Percentiles rank a stretch among this genome's conserved stretches.
These are phyloP conservation scores for Acer saccharum DNA, from an alignment of 345 rosid species.

Conservation along the genomic window DNA sequence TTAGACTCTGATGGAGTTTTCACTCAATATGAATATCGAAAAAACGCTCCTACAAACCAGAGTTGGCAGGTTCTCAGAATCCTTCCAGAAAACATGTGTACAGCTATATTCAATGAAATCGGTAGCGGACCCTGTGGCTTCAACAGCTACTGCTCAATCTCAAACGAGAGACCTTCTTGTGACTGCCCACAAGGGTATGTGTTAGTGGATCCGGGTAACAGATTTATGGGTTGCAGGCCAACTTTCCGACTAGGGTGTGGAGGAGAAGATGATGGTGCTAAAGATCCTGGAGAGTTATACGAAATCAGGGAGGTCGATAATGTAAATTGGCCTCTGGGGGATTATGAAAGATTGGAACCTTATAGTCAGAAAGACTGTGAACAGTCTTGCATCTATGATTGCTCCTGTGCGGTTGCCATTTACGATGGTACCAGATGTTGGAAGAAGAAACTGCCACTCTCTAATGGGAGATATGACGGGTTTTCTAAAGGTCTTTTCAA, in stretches of 20 bases:
- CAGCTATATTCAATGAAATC: background rate
- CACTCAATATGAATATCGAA: conserved; percentile 20
- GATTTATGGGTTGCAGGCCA: conserved; percentile 19
- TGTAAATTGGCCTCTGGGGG: conserved; percentile 8
- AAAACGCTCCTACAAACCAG: conserved; percentile 13
- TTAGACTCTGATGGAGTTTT: conserved; percentile 33
- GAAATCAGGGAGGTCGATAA: background rate
- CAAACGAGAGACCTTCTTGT: conserved; percentile 19
- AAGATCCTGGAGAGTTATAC: conserved; percentile 18
- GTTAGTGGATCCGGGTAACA: conserved; percentile 11
- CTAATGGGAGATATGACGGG: conserved; percentile 15
- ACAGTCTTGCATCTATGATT: conserved; percentile 24
- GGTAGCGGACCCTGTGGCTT: conserved; percentile 33
- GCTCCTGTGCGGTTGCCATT: conserved; percentile 25
- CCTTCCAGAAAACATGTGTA: conserved; percentile 23
- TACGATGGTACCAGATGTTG: background rate
- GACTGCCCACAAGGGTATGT: conserved; percentile 28
- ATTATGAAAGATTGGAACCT: conserved; percentile 16
- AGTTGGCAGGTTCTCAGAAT: background rate
- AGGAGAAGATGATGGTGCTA: conserved; percentile 8
- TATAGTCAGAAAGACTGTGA: conserved; percentile 20
- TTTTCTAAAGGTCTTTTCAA: conserved; percentile 16
- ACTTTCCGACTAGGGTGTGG: conserved; percentile 21
- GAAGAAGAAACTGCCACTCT: conserved; percentile 31
- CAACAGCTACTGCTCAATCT: conserved; percentile 26